Percentiles rank a stretch among this genome's conserved stretches.
These are phyloP conservation scores for Cryptosporidium sp. DNA, from an alignment of 169 alveolate genomes.

Conservation along the genomic window DNA sequence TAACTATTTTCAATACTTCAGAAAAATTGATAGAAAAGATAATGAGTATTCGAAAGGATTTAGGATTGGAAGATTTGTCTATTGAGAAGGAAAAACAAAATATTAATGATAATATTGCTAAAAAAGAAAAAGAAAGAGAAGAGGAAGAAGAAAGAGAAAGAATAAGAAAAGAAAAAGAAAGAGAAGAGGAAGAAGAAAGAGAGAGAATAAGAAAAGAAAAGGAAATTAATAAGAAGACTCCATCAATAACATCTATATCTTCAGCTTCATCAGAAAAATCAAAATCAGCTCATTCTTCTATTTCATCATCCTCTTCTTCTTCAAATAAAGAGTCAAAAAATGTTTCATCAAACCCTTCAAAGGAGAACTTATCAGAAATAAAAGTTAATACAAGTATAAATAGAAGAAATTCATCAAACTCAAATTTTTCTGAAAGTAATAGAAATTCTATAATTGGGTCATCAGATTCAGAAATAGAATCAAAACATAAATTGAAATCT, in stretches of 20 bases:
- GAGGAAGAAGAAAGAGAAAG: background rate
- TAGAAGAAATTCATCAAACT: background rate
- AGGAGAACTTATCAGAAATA: background rate
- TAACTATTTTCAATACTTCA: background rate
- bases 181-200: background rate
- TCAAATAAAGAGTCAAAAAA: background rate
- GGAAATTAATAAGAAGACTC: background rate
- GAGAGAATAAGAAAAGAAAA: background rate
- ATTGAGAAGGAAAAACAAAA: conserved; percentile 2
- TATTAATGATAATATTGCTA: background rate
- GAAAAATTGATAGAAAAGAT: background rate
- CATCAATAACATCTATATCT: conserved; percentile 14
- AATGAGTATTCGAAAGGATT: conserved; percentile 25
- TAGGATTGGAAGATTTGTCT: conserved; percentile 34
- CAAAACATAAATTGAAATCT: background rate
- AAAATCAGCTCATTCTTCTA: background rate
- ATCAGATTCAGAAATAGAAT: background rate
- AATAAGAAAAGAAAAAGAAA: too few relatives aligned
- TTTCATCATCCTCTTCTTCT: background rate
- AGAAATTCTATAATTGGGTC: background rate
- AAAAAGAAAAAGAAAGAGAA: conserved; percentile 5
- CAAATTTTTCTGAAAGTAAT: background rate
- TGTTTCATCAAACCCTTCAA: background rate
- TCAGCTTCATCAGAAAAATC: conserved; percentile 16
- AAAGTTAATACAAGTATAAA: background rate